Evolutionary conservation across 805 yeast genomes (phyloP).

Genomic region (Debaryomyces maramus): DNA sequence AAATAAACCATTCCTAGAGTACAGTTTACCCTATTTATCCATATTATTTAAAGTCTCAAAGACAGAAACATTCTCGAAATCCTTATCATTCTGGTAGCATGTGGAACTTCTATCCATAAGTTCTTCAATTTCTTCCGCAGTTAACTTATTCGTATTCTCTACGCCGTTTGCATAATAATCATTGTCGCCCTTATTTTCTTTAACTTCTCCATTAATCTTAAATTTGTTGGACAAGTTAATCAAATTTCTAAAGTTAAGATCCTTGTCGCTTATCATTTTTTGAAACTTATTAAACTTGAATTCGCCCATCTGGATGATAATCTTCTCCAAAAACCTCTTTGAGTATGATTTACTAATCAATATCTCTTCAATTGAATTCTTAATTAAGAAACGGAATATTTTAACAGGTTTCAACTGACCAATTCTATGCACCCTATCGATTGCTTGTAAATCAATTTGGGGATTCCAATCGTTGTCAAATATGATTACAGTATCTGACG

Average conservation of each 20-base stretch:
- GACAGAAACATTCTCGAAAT: slow-evolving; percentile 30
- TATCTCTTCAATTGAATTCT: slow-evolving; percentile 81
- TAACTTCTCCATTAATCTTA: slow-evolving; percentile 11
- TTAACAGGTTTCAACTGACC: slow-evolving; percentile 87
- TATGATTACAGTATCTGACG: slow-evolving; percentile 86
- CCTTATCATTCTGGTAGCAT: slow-evolving; percentile 24
- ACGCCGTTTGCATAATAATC: slow-evolving; percentile 8
- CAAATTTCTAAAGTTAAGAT: slow-evolving; percentile 18
- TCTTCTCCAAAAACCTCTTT: slow-evolving; percentile 74
- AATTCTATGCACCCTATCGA: slow-evolving; percentile 91
- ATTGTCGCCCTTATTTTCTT: slow-evolving; percentile 8
- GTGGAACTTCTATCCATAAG: slow-evolving; percentile 35
- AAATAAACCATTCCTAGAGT: no score
- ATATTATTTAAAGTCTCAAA: slow-evolving; percentile 40
- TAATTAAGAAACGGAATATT: slow-evolving; percentile 73
- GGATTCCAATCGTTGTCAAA: slow-evolving; percentile 98
- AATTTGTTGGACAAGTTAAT: slow-evolving; percentile 21
- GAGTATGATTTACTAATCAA: slow-evolving; percentile 75
- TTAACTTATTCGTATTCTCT: slow-evolving; percentile 11
- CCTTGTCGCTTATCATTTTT: slow-evolving; percentile 20
- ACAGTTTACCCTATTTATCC: slow-evolving; percentile 25
- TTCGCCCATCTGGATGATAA: slow-evolving; percentile 52
- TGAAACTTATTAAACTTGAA: slow-evolving; percentile 31
- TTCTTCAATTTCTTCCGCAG: slow-evolving; percentile 44
- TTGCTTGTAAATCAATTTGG: slow-evolving; percentile 93